Percentiles rank a stretch among this genome's conserved stretches.
Conservation (phyloP, 495 filamentous ascomycete genomes). For the Lineolata rhizophorae region DNA sequence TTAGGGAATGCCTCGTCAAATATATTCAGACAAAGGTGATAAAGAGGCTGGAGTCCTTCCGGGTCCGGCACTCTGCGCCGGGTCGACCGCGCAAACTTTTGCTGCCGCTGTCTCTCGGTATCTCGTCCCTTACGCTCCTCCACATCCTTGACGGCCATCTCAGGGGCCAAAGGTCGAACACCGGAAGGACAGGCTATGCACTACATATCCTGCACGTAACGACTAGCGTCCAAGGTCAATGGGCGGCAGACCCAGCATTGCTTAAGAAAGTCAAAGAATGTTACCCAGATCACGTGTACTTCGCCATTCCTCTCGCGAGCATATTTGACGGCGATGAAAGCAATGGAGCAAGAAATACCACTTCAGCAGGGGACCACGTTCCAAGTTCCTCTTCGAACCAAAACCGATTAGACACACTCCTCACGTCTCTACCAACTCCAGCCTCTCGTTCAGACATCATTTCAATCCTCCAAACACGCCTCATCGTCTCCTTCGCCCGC, state of each 20-base stretch:
- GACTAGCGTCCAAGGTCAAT: too few relatives aligned
- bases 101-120: constrained; percentile 62
- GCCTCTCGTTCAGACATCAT: constrained; percentile 60
- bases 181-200: constrained; percentile 36
- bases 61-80: constrained; percentile 16
- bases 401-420: constrained; percentile 29
- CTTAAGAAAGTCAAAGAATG: constrained; percentile 16
- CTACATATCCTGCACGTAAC: constrained; percentile 47
- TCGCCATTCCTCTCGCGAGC: too few relatives aligned
- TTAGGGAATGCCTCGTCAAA: constrained; percentile 50
- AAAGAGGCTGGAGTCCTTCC: constrained; percentile 54
- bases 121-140: constrained; percentile 59
- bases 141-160: constrained; percentile 52
- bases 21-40: constrained; percentile 57
- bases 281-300: too few relatives aligned
- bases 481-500: constrained; percentile 44
- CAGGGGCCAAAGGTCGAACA: constrained; percentile 30
- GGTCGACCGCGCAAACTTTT: constrained; percentile 33
- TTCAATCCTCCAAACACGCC: constrained; percentile 39
- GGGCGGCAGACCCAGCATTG: neutral
- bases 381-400: too few relatives aligned
- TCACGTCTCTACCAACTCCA: constrained; percentile 37
- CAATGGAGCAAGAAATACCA: too few relatives aligned
- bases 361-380: too few relatives aligned
- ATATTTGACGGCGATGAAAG: too few relatives aligned